Evolutionary conservation across 306 rosid species (phyloP), one percentile per base, ranked within the genome.

Genomic region (Lagenaria siceraria): DNA sequence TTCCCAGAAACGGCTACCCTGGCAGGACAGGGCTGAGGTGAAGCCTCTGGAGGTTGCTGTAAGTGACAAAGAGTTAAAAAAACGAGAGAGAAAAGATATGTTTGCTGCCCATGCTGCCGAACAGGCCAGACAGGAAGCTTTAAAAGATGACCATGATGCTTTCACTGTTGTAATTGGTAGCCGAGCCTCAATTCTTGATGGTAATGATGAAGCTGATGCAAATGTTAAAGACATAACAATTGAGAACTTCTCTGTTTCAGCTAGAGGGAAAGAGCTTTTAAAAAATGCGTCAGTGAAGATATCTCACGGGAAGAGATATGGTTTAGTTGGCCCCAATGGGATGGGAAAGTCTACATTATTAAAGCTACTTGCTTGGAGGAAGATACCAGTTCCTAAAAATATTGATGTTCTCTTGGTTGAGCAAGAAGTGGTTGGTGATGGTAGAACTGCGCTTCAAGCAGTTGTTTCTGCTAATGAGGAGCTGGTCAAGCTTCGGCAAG

Each of bases 311-410:
- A 88, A 85, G 79, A 83, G 91, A 60, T 88, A 88, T 83, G 91
- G 91, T 80, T 78, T 88, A 82, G 83, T 88, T 83, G 91, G 91
- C 52, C 91, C 91, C 22, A 87, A 87, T 76, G 91, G 91, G 56
- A 88, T 11, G 85, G 91, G 95, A 65, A 91, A 91, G 83, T 91
- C 96, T 79, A 89, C 96, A 11, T 85, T 91, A 46, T 74, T 91
- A 78, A 91, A 89, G 86, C 93, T 91, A 77, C 90, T 91, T 76
- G 96, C 96, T 79, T 91, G 96, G 93, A 89, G 97, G 88, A 87
- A 87, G 89, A 91, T 89, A 76, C 97, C 97, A 0, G 92, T 87
- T 52, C 97, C 94, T 29, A 86, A 86, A 83, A 89, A 91, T 78
- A 91, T 91, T 76, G 97, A 91, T 79, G 91, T 88, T 77, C 94